These are phyloP conservation scores for Rosa persica DNA, from an alignment of 306 rosid species.

Conservation along the genomic window DNA sequence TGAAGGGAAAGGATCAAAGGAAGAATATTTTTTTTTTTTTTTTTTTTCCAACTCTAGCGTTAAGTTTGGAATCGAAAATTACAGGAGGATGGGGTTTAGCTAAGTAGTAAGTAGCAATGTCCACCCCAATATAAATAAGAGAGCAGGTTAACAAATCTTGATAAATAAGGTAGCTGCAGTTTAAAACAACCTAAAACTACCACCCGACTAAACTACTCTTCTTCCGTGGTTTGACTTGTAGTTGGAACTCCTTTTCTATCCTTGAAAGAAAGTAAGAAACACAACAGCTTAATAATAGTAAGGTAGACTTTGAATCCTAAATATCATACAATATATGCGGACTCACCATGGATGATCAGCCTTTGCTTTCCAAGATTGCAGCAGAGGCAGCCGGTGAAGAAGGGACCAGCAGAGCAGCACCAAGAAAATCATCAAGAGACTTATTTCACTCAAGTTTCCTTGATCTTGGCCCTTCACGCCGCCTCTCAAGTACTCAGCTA, in stretches of 20 bases:
- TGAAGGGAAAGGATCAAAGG: too few species aligned
- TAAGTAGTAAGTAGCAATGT: too few species aligned
- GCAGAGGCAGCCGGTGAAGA: conserved; percentile 22
- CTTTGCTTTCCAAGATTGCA: conserved; percentile 33
- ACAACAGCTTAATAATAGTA: neutral
- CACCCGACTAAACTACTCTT: neutral
- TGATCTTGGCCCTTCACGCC: conserved; percentile 29
- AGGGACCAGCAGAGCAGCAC: conserved; percentile 22
- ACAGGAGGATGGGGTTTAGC: too few species aligned
- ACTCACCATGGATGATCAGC: conserved; percentile 41
- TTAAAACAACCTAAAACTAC: neutral
- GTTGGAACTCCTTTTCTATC: conserved; percentile 8
- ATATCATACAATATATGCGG: neutral
- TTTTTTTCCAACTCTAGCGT: too few species aligned
- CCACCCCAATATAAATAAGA: too few species aligned
- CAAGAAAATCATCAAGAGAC: conserved; percentile 26
- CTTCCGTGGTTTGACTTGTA: conserved; percentile 16
- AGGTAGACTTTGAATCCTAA: conserved; percentile 6
- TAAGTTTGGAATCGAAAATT: too few species aligned
- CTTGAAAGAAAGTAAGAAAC: neutral
- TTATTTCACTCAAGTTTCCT: conserved; percentile 16
- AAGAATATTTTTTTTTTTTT: too few species aligned
- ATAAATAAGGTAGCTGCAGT: neutral
- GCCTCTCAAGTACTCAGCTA: conserved; percentile 28
- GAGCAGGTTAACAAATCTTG: too few species aligned